Conservation (phyloP, 768 basidiomycete species). For the Hebeloma cylindrosporum region DNA sequence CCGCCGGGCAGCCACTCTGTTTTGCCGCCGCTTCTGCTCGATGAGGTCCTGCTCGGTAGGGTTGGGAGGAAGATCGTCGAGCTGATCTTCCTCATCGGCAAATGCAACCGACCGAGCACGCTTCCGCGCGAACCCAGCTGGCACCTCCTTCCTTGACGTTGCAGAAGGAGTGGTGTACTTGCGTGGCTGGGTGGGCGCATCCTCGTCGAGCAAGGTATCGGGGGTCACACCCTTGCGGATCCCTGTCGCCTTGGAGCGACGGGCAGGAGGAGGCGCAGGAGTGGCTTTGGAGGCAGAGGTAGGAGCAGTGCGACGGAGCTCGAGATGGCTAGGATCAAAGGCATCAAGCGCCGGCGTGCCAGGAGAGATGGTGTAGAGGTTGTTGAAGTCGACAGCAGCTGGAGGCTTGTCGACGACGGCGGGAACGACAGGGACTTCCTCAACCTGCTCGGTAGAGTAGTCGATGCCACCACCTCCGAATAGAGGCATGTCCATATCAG, state of each 20-base stretch:
- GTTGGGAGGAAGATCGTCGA: slow-evolving; percentile 39
- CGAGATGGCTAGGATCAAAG: slow-evolving; percentile 30
- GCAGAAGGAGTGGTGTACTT: slow-evolving; percentile 70
- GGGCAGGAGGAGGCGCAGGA: slow-evolving; percentile 1
- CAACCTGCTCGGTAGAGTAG: slow-evolving; percentile 9
- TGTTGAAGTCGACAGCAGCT: slow-evolving; percentile 11
- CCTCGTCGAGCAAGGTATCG: slow-evolving; percentile 60
- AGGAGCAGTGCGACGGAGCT: slow-evolving; percentile 30
- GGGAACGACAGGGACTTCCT: no score
- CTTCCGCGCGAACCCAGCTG: slow-evolving; percentile 70
- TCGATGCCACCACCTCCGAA: slow-evolving; percentile 19
- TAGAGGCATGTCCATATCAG: slow-evolving; percentile 24
- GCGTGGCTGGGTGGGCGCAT: slow-evolving; percentile 79
- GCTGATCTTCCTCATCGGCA: slow-evolving; percentile 56
- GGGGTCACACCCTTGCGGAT: slow-evolving; percentile 62
- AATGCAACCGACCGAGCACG: slow-evolving; percentile 35
- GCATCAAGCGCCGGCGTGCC: slow-evolving; percentile 47
- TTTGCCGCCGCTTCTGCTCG: slow-evolving; percentile 79
- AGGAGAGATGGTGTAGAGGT: slow-evolving; percentile 51
- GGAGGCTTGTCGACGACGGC: slow-evolving; percentile 10
- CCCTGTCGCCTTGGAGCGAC: slow-evolving; percentile 27
- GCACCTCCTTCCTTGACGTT: slow-evolving; percentile 79
- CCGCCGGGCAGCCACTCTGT: slow-evolving; percentile 82
- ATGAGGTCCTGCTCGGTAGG: slow-evolving; percentile 64
- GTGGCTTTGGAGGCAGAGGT: slow-evolving; percentile 1